Conservation (phyloP, 331 rosid species). For the Prunus yedoensis region DNA sequence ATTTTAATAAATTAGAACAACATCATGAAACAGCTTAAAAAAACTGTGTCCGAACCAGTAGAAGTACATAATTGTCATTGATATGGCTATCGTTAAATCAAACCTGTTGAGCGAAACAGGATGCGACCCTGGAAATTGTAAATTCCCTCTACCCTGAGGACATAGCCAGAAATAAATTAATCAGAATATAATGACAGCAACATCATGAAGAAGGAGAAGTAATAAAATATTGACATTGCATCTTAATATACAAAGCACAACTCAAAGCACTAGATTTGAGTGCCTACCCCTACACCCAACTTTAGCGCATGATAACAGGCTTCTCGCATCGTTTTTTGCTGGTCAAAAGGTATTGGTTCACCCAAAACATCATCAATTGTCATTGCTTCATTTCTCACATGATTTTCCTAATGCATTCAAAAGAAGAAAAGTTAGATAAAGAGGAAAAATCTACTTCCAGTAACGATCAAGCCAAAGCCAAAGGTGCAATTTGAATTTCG, state of each 20-base stretch:
- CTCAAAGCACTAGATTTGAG: background rate
- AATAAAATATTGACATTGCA: background rate
- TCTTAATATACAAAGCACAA: background rate
- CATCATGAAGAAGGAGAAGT: background rate
- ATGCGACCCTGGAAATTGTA: slow-evolving; percentile 91
- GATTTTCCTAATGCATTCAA: slow-evolving; percentile 46
- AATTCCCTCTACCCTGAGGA: slow-evolving; percentile 69
- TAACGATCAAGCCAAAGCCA: background rate
- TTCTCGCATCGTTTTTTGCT: slow-evolving; percentile 66
- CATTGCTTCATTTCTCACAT: slow-evolving; percentile 47
- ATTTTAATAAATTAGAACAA: no score
- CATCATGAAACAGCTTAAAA: no score
- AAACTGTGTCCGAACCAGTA: slow-evolving; percentile 3
- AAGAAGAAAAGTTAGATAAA: background rate
- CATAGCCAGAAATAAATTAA: background rate
- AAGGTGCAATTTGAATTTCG: background rate
- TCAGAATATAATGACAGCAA: slow-evolving; percentile 21
- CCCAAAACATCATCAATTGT: slow-evolving; percentile 95
- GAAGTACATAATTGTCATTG: background rate
- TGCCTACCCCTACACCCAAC: slow-evolving; percentile 63
- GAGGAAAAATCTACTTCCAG: background rate
- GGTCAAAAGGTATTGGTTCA: slow-evolving; percentile 83
- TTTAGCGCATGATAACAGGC: slow-evolving; percentile 80
- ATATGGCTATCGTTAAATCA: background rate
- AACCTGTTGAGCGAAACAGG: slow-evolving; percentile 96